phyloP scores from a whole-genome alignment of 2,329 filamentous ascomycete genomes.

The Drechmeria coniospora region DNA sequence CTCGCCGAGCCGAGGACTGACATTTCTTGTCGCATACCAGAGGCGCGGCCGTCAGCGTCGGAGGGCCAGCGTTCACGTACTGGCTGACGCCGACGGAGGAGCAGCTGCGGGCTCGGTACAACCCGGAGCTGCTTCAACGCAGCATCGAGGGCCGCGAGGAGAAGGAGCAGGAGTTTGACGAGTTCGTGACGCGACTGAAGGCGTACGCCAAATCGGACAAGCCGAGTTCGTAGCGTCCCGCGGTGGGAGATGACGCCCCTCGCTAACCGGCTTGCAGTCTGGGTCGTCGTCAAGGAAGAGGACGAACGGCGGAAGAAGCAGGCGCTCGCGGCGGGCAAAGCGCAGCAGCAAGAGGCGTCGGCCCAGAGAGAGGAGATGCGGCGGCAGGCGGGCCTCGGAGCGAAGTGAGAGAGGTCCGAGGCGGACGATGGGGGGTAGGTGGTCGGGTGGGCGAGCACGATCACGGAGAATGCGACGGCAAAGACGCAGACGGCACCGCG shows the following conservation, averaged over 20 bases:
- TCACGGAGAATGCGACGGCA: not conserved
- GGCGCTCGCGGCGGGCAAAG: conserved; percentile 18
- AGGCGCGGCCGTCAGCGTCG: conserved; percentile 55
- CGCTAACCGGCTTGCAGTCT: conserved; percentile 25
- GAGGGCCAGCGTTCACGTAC: conserved; percentile 71
- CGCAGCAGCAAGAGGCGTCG: conserved; percentile 25
- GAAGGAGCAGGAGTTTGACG: conserved; percentile 72
- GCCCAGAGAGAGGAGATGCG: conserved; percentile 32
- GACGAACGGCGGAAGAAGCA: conserved; percentile 25
- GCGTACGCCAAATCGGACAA: conserved; percentile 83
- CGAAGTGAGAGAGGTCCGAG: conserved; percentile 11
- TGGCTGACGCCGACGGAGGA: conserved; percentile 76
- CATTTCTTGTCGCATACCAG: conserved; percentile 26
- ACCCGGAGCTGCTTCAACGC: conserved; percentile 81
- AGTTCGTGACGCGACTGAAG: conserved; percentile 73
- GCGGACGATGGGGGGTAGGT: not conserved
- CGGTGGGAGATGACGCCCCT: no score
- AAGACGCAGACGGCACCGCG: no score
- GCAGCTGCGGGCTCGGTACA: conserved; percentile 83
- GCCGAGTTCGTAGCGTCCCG: conserved; percentile 48
- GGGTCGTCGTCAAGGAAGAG: conserved; percentile 34
- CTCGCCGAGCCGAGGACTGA: not conserved
- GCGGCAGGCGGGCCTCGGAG: conserved; percentile 28
- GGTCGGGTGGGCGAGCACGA: not conserved
- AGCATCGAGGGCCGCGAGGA: conserved; percentile 66